Evolutionary conservation across 306 rosid genomes (phyloP), one percentile per base, ranked within the genome.

Genomic region (Pachyrhizus erosus): DNA sequence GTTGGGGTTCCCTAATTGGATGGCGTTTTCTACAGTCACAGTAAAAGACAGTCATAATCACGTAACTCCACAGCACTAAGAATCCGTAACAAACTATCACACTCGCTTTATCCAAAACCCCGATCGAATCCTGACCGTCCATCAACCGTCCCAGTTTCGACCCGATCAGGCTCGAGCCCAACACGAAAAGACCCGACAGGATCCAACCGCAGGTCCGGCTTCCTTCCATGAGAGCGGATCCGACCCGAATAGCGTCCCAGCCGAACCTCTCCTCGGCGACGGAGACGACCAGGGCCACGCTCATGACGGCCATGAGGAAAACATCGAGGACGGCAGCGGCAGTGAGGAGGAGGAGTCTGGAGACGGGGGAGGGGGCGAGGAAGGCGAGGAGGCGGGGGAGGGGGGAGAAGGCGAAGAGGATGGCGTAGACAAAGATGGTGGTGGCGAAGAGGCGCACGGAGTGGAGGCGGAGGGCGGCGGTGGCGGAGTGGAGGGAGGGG

Each of bases 251-350:
- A 7, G 98, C 97, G 0, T 91, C 92, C 87, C 84, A 88, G 0
- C 97, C 98, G 70, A 73, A 80, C 24, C 80, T 86, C 27, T 94
- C 98, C 70, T 94, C 98, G 0, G 86, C 87, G 49, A 92, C 83
- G 39, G 98, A 92, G 0, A 89, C 91, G 18, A 94, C 97, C 3
- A 94, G 27, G 0, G 82, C 89, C 0, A 91, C 49, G 57, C 95
- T 90, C 80, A 82, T 34, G 55, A 90, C 82, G 72, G 94, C 87
- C 89, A 92, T 90, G 14, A 94, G 67, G 76, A 91, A 92, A 0
- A 92, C 29, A 75, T 94, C 94, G 2, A 91, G 3, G 5, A 20
- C 79, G 24, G 86, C 85, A 13, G 78, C 88, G 66, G 85, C 0
- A 0, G 55, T 5, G n/a, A 81, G 45, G 5, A 87, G 52, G 13